Conservation (phyloP, 2,329 filamentous ascomycete genomes). For the Hypoxylon sp. region DNA sequence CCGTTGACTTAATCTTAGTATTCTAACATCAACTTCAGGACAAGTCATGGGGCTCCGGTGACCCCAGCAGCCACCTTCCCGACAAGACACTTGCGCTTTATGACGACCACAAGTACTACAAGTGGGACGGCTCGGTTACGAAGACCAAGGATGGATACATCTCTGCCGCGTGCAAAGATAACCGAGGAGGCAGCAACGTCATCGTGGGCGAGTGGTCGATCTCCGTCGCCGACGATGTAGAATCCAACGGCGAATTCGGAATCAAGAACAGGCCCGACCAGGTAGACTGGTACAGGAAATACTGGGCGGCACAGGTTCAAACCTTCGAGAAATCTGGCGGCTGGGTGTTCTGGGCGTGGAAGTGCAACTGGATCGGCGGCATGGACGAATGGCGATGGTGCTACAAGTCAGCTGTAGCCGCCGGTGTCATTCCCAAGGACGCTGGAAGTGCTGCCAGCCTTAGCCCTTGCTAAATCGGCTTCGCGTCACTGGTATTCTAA, state of each 20-base stretch:
- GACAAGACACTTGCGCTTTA: conserved; percentile 56
- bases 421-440: conserved; percentile 50
- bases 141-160: conserved; percentile 66
- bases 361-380: conserved; percentile 57
- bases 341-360: conserved; percentile 76
- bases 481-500: background rate
- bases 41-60: conserved; percentile 65
- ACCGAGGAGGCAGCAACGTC: conserved; percentile 60
- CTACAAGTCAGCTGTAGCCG: conserved; percentile 57
- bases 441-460: conserved; percentile 42
- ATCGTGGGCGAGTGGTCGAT: conserved; percentile 74
- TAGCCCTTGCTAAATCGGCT: conserved; percentile 41
- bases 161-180: conserved; percentile 62
- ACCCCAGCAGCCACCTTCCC: conserved; percentile 60
- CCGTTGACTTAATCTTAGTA: background rate
- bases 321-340: conserved; percentile 68
- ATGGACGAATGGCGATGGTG: conserved; percentile 66
- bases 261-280: conserved; percentile 56
- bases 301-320: conserved; percentile 70
- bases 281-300: conserved; percentile 67
- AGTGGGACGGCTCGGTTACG: conserved; percentile 64
- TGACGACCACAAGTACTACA: conserved; percentile 52
- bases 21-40: conserved; percentile 30
- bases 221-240: conserved; percentile 64
- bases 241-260: conserved; percentile 60